These are phyloP conservation scores for Elymus sibiricus DNA, from an alignment of 176 grass and related monocot genomes.

Conservation along the genomic window DNA sequence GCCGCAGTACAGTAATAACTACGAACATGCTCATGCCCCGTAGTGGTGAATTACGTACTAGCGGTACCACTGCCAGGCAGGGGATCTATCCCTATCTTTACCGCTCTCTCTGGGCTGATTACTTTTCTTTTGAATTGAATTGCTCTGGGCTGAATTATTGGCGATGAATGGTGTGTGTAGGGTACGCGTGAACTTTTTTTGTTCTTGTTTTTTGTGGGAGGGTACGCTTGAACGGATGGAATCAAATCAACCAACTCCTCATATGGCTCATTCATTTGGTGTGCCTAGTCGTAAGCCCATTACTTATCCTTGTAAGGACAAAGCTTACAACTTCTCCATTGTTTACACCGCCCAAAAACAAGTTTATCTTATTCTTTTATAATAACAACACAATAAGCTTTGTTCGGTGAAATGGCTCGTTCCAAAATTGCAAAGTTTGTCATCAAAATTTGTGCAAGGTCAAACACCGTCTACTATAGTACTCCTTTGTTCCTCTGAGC, in stretches of 20 bases:
- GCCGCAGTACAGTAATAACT: neutral
- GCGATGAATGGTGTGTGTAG: neutral
- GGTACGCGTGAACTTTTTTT: neutral
- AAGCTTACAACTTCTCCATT: neutral
- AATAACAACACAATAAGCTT: neutral
- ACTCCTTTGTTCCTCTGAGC: too few species aligned
- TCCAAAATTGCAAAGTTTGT: too few species aligned
- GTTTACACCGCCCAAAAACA: too few species aligned
- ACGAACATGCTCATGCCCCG: neutral
- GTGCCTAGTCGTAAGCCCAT: neutral
- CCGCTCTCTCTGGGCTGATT: neutral
- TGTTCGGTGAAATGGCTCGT: neutral
- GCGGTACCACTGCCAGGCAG: neutral
- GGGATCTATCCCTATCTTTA: neutral
- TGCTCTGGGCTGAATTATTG: neutral
- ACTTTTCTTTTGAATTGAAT: too few species aligned
- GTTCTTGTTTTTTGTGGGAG: neutral
- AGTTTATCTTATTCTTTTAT: too few species aligned
- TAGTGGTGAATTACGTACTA: neutral
- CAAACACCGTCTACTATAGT: too few species aligned
- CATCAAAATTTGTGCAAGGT: too few species aligned
- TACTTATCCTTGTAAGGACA: neutral
- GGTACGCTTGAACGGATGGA: neutral
- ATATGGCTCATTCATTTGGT: conserved; percentile 17
- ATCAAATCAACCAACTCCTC: neutral